These are phyloP conservation scores for Xylaria sp. DNA, from an alignment of 2,329 filamentous ascomycete genomes.

Conservation along the genomic window DNA sequence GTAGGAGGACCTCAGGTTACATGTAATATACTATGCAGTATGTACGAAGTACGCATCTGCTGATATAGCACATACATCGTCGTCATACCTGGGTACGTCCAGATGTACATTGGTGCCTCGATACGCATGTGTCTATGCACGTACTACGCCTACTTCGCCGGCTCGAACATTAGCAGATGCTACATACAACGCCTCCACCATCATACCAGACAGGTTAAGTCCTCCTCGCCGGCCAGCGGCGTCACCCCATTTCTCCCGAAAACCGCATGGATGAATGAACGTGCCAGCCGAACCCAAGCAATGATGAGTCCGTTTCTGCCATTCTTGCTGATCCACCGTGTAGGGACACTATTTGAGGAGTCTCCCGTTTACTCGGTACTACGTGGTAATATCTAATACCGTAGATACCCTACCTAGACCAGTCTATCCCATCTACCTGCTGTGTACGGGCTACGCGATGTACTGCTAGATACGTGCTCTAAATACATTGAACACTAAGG, in stretches of 20 bases:
- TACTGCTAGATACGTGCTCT: neutral
- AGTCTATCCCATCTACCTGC: neutral
- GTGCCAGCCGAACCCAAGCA: constrained; percentile 22
- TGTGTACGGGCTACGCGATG: neutral
- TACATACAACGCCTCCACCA: constrained; percentile 14
- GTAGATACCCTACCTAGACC: neutral
- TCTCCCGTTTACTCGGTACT: neutral
- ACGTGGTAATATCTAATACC: constrained; percentile 7
- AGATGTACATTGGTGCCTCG: too few relatives aligned
- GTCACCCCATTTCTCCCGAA: constrained; percentile 28
- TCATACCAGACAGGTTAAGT: constrained; percentile 8
- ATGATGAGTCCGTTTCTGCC: constrained; percentile 23
- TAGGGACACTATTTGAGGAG: neutral
- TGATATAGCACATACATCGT: too few relatives aligned
- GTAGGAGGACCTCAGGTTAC: too few relatives aligned
- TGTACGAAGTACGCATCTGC: too few relatives aligned
- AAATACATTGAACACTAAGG: neutral
- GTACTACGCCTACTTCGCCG: too few relatives aligned
- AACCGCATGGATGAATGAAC: constrained; percentile 27
- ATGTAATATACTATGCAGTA: neutral
- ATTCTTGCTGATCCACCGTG: constrained; percentile 23
- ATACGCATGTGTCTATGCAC: too few relatives aligned
- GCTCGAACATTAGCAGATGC: constrained; percentile 11
- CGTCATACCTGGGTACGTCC: too few relatives aligned
- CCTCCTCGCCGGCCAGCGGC: constrained; percentile 15